These are phyloP conservation scores for Usnea hakonensis DNA, from an alignment of 495 filamentous ascomycete genomes.

Conservation along the genomic window DNA sequence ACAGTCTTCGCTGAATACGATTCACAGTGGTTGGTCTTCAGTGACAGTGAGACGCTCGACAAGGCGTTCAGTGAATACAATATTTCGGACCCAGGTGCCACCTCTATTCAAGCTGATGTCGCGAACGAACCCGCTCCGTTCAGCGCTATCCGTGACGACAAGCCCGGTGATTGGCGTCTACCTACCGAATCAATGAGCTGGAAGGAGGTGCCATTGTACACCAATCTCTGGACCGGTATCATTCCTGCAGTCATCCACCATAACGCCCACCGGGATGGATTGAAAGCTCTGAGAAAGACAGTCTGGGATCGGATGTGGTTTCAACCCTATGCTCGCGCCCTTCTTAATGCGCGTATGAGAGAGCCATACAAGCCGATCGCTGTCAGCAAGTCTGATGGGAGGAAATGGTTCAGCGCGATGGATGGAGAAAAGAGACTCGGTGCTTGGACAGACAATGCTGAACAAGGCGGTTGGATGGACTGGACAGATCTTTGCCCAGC, in stretches of 20 bases:
- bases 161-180: not conserved
- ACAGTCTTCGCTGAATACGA: constrained; percentile 15
- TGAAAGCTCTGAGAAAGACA: constrained; percentile 13
- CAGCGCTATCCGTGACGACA: not conserved
- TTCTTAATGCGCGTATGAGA: constrained; percentile 1
- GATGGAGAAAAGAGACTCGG: constrained; percentile 3
- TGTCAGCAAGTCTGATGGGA: not conserved
- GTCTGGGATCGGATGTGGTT: constrained; percentile 15
- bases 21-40: constrained; percentile 13
- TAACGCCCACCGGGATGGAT: constrained; percentile 8
- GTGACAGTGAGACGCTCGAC: constrained; percentile 3
- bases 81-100: not conserved
- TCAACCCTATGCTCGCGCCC: constrained; percentile 8
- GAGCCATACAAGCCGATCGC: not conserved
- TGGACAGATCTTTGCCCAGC: constrained; percentile 12
- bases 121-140: constrained; percentile 5
- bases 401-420: constrained; percentile 2
- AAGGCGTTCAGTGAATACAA: constrained; percentile 3
- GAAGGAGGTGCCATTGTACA: constrained; percentile 11
- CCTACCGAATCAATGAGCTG: constrained; percentile 1
- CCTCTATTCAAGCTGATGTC: constrained; percentile 5
- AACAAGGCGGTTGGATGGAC: constrained; percentile 9
- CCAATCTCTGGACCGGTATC: constrained; percentile 17
- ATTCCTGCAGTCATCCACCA: constrained; percentile 14
- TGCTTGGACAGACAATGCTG: constrained; percentile 14